Base-by-base conservation (phyloP, 768 basidiomycete species). In the Guyanaporus albipodus region DNA sequence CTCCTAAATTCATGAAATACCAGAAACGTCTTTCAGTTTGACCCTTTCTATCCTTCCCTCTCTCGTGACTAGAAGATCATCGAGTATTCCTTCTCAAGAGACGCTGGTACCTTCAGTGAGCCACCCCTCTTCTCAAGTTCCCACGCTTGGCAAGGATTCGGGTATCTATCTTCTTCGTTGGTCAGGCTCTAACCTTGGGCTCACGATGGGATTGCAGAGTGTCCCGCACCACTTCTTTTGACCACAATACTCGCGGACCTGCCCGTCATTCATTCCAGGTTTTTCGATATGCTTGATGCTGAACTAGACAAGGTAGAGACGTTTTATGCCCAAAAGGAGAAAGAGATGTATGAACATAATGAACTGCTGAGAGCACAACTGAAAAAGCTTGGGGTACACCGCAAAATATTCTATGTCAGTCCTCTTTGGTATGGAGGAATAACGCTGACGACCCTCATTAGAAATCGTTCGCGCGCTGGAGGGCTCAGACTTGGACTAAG, bases 251-350 rank as follows among this genome's bases (percentile, higher is more conserved):
- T 86, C 12, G 70, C 75, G 2, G 63, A 73, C 10, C 70, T 93
- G 19, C 74, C 81, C 9, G 73, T 79, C 0, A 68, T 74, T 22
- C 86, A 94, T 58, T 59, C 67, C 22, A 71, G 70, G 8, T 98
- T 96, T 69, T 89, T 98, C 50, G 73, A 78, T 2, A 72, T 80
- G 21, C 73, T 97, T 8, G 88, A 95, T 54, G 60, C 61, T 1
- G 85, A 99, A 60, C 71, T 97, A 4, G 81, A 85, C 17, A 96
- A 94, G 63, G 80, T 97, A 12, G 89, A 91, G 51, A 66, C 70
- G 1, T 99, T 99, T 66, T 99, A 90, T 61, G 58, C 76, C 4
- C 79, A 79, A 21, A 76, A 82, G 21, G 92, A 82, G 67, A 73
- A 73, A 35, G 81, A 77, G 67, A 83, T 78, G 79, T 66, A 66